Evolutionary conservation across 139 green algal species (phyloP), one percentile per base, ranked within the genome.

Genomic region (Yamagishiella unicocca): DNA sequence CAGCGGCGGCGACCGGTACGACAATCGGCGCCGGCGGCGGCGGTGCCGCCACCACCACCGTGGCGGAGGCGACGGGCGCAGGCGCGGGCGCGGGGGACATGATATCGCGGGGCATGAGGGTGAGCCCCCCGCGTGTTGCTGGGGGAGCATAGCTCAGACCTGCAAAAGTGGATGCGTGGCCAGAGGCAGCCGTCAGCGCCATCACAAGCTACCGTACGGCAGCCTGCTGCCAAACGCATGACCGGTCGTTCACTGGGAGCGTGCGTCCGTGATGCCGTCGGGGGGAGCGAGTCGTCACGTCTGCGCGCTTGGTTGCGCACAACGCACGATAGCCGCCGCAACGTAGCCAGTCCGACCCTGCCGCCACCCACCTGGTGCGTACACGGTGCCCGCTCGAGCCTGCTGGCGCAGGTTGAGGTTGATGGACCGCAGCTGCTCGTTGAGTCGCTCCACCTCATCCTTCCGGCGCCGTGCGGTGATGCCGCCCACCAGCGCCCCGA

Each of bases 341-440:
- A n/a, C n/a, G n/a, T n/a, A n/a, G n/a, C n/a, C n/a, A n/a, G n/a
- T n/a, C 12, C 50, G 50, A 17, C 68, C 70, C 19, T 42, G 42
- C 40, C 24, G 4, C 19, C 46, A 33, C 79, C 50, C 80, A 98
- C 95, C 96, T 45, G 96, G 96, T 31, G 96, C 96, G 87, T 98
- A 98, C 33, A 97, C 79, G 22, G 95, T 98, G 54, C 95, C 96
- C n/a, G 95, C 94, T 0, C 96, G 82, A 4, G 97, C 96, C 89
- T 99, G 96, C 91, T 98, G 96, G 64, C 97, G 82, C 25, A 99
- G 91, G 45, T 89, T 90, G 78, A 97, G 88, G 92, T 99, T 99
- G 93, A 99, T 98, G 72, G 95, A 96, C 35, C 97, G 90, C 42
- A 95, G 90, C 93, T 98, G 95, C 84, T 99, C 96, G 87, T 98